Evolutionary conservation across 1,284 basidiomycete genomes (phyloP), one percentile per base, ranked within the genome.

Genomic region (Cystobasidium sp.): DNA sequence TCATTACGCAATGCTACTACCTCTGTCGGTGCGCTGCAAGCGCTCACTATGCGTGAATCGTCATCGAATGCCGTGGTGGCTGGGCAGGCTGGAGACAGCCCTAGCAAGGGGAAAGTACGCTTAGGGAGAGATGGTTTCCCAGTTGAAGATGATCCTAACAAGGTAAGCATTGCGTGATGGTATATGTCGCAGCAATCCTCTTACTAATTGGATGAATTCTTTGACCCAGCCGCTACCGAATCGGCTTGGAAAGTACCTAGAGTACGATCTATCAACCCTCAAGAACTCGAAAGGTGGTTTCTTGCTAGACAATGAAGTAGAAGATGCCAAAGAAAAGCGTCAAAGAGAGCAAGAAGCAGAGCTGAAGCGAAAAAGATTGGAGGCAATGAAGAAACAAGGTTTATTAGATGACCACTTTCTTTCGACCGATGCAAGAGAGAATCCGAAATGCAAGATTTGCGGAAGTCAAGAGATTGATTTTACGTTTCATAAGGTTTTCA

Each of bases 221-320:
- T 43, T 51, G 39, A 46, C 22, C 6, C 62, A 73, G 70, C 70
- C 70, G 20, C 41, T 73, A 46, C 70, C 70, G 24, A 73, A 73
- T 47, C 64, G 71, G 6, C 51, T 70, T 31, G 84, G 84, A 39
- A 93, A 89, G 68, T 96, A 96, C 83, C 93, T 94, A 78, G 94
- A 97, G 77, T 97, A 97, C 87, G 94, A 97, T 82, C 83, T 97
- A n/a, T 92, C 91, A 20, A 97, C 96, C 76, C 79, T 79, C 37
- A 79, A 79, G 72, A 96, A 97, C 81, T 91, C 93, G 3, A 91
- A 94, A 81, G 94, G 94, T 68, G 95, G 94, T 0, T 97, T 97
- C 83, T 83, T 97, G 76, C 85, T 94, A 3, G 91, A 95, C 79
- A 89, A 94, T 47, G 90, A 88, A 68, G 81, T 81, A 59, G 80